Base-by-base conservation (phyloP, 2,329 filamentous ascomycete species). In the Epichloe sp. region DNA sequence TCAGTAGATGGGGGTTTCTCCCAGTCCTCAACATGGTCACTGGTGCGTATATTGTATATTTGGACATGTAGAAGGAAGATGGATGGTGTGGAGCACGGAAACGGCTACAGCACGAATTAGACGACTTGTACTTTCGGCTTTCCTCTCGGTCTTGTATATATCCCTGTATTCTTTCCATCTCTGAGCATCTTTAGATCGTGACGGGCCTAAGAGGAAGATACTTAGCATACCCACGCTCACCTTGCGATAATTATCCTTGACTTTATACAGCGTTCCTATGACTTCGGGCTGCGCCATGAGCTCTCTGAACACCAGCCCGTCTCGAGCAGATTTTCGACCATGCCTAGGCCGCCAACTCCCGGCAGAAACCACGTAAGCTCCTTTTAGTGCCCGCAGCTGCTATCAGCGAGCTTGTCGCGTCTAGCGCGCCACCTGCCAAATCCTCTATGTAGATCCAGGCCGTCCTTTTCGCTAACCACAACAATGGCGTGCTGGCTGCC, bases 371-470 rank as follows among this genome's bases (percentile, higher is more conserved):
- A 6, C 1, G 4, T 6, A 23, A 23, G 21, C 21, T 23, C 6
- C 23, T 2, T 2, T 0, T 2, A 0, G 23, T 23, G 23, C 23
- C 23, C 23, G 23, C 23, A 7, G 23, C 23, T 23, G 23, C 23
- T 2, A 23, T 23, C 5, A 23, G 21, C 15, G 26, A n/a, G n/a
- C n/a, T 45, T n/a, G 31, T 14, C 6, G 12, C 14, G 31, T 35
- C 44, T 10, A 17, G 2, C 7, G 44, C n/a, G 6, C 44, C 31
- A n/a, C 34, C 15, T 7, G 68, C 68, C 2, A 74, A 55, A 50
- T 69, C 68, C 54, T 73, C 71, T 2, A n/a, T n/a, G n/a, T n/a
- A 74, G 58, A 53, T 74, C 63, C 5, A 72, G 53, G 10, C 68
- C 65, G 1, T 58, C 43, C 0, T 61, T 62, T 5, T 59, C 50